These are phyloP conservation scores for Talaromyces sp. DNA, from an alignment of 2,329 filamentous ascomycete species.

Conservation along the genomic window DNA sequence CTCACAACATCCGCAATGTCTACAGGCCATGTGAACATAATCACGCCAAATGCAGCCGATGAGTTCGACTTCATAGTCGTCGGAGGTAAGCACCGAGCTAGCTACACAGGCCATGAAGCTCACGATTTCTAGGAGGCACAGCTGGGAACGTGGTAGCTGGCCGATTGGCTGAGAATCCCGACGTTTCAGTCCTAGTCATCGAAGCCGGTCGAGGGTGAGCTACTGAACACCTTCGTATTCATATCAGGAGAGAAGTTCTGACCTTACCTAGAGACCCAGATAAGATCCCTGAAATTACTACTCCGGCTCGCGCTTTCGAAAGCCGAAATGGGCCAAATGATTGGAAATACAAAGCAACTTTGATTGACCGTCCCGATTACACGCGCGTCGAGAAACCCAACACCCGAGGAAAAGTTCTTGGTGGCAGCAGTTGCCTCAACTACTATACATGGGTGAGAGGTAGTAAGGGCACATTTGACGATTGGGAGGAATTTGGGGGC, in stretches of 20 bases:
- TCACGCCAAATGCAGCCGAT: background rate
- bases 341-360: constrained; percentile 64
- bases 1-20: background rate
- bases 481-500: constrained; percentile 49
- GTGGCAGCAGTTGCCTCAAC: constrained; percentile 62
- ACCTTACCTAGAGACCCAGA: constrained; percentile 43
- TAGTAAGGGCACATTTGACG: constrained; percentile 57
- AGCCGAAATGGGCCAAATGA: constrained; percentile 60
- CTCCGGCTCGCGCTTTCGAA: constrained; percentile 58
- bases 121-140: constrained; percentile 37
- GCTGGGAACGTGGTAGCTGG: constrained; percentile 54
- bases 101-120: background rate
- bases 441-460: constrained; percentile 67
- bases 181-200: constrained; percentile 41
- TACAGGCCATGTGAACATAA: background rate
- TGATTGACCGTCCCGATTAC: constrained; percentile 62
- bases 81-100: constrained; percentile 19
- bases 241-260: background rate
- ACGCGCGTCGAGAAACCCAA: constrained; percentile 65
- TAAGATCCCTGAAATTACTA: constrained; percentile 56
- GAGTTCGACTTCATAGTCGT: constrained; percentile 29
- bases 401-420: constrained; percentile 61
- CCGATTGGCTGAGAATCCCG: constrained; percentile 52
- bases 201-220: constrained; percentile 22
- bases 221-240: background rate